Evolutionary conservation across 805 yeast species (phyloP).

Genomic region (Wickerhamiella galacta): DNA sequence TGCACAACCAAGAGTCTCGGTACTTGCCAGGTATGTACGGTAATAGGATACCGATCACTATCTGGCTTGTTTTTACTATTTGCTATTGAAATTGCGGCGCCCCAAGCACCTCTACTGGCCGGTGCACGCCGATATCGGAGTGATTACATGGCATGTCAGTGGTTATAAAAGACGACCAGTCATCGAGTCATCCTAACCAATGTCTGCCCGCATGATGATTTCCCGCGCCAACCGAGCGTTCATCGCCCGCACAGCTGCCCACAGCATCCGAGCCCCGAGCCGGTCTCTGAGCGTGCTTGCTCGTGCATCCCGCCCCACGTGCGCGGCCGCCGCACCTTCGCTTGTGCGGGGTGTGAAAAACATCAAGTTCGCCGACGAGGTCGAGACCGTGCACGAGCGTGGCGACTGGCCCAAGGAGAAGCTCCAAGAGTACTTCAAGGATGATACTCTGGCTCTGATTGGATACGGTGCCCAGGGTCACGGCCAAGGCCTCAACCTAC

Average conservation of each 20-base stretch:
- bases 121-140: too few species aligned
- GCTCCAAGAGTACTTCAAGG: conserved; percentile 88
- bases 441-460: conserved; percentile 91
- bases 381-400: conserved; percentile 94
- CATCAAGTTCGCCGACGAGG: conserved; percentile 87
- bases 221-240: conserved; percentile 19
- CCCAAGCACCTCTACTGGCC: too few species aligned
- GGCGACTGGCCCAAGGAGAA: conserved; percentile 99
- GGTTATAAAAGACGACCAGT: too few species aligned
- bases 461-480: conserved; percentile 99
- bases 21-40: too few species aligned
- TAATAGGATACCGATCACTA: too few species aligned
- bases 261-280: conserved; percentile 32
- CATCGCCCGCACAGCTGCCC: conserved; percentile 31
- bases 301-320: conserved; percentile 22
- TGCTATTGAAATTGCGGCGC: too few species aligned
- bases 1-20: too few species aligned
- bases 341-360: conserved; percentile 84
- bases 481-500: conserved; percentile 98
- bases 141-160: too few species aligned
- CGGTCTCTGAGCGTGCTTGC: conserved; percentile 43
- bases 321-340: conserved; percentile 30
- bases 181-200: conserved; percentile 1
- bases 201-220: conserved; percentile 18
- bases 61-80: too few species aligned